phyloP scores from a whole-genome alignment of 805 yeast species.

The Candida silvicultrix region DNA sequence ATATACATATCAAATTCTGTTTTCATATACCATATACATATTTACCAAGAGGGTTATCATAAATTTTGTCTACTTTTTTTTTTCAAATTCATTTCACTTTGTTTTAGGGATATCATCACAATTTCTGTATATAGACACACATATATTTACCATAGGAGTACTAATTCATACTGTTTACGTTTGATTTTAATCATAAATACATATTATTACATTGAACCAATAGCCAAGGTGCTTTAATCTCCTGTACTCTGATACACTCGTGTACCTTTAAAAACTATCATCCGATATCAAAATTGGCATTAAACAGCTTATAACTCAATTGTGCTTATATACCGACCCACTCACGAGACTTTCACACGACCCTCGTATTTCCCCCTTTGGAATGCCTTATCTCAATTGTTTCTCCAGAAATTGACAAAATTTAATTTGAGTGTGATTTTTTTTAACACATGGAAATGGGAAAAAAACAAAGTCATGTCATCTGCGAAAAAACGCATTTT shows the following conservation, averaged over 20 bases:
- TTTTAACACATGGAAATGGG: too few species aligned
- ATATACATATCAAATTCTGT: background rate
- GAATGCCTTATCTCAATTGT: too few species aligned
- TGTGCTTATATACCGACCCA: background rate
- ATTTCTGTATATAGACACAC: background rate
- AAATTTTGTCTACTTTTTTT: background rate
- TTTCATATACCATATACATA: background rate
- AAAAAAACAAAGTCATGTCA: too few species aligned
- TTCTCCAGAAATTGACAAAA: background rate
- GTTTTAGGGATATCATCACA: background rate
- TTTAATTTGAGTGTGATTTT: too few species aligned
- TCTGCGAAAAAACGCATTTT: too few species aligned
- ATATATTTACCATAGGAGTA: background rate
- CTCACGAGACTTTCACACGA: background rate
- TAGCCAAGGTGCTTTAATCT: too few species aligned
- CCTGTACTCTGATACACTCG: background rate
- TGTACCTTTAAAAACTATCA: background rate
- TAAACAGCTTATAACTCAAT: too few species aligned
- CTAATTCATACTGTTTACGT: background rate
- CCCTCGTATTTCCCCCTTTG: background rate
- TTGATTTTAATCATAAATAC: background rate
- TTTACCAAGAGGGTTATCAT: background rate
- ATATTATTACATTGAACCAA: too few species aligned
- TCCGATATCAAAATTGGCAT: background rate
- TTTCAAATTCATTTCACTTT: background rate